Evolutionary conservation across 495 filamentous ascomycete genomes (phyloP).

Genomic region (Platismatia glauca): DNA sequence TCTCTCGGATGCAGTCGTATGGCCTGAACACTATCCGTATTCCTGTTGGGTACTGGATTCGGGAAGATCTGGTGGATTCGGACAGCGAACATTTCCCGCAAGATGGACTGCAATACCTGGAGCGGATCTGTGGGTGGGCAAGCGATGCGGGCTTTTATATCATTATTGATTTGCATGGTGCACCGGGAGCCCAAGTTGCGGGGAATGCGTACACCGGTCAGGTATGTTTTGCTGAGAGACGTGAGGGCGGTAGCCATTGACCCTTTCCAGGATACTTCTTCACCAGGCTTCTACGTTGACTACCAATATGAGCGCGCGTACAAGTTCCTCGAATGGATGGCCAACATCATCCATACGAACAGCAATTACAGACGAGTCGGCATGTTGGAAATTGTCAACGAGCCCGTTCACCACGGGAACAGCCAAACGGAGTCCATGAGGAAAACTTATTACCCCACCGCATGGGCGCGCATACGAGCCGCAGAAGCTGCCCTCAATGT

Average conservation of each 20-base stretch:
- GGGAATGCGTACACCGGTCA: constrained; percentile 49
- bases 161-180: constrained; percentile 58
- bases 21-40: constrained; percentile 56
- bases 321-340: constrained; percentile 52
- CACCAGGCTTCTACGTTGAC: constrained; percentile 45
- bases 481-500: constrained; percentile 33
- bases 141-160: constrained; percentile 49
- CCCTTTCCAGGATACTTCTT: constrained; percentile 26
- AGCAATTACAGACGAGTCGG: constrained; percentile 47
- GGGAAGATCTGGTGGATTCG: constrained; percentile 45
- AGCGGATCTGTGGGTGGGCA: constrained; percentile 47
- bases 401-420: constrained; percentile 38
- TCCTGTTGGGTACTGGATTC: constrained; percentile 56
- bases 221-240: constrained; percentile 18
- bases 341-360: constrained; percentile 45
- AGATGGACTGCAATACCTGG: constrained; percentile 46
- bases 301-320: constrained; percentile 50
- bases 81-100: constrained; percentile 49
- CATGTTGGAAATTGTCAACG: constrained; percentile 52
- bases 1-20: constrained; percentile 42
- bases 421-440: constrained; percentile 30
- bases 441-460: constrained; percentile 40
- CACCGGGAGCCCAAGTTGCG: constrained; percentile 47
- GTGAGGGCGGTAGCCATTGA: neutral
- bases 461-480: constrained; percentile 40